phyloP scores from a whole-genome alignment of 208 protist species.

The Leishmania martiniquensis region DNA sequence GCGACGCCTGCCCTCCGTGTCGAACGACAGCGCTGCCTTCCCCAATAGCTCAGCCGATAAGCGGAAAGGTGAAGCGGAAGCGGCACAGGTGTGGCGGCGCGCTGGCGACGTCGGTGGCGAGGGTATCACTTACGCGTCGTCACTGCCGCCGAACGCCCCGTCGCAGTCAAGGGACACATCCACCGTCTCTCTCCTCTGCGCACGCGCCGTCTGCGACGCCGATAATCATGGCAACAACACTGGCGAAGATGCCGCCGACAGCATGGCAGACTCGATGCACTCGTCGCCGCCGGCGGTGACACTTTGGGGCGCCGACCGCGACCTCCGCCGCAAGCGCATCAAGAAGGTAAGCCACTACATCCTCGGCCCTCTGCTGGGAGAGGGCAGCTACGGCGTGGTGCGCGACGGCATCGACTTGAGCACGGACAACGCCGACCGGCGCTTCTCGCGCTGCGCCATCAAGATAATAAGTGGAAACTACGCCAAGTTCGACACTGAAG shows the following conservation, averaged over 20 bases:
- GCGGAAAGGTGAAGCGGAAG: neutral
- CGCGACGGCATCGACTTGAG: slow-evolving; percentile 79
- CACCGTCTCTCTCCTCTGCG: neutral
- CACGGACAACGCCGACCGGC: slow-evolving; percentile 39
- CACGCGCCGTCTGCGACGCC: neutral
- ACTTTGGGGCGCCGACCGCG: slow-evolving; percentile 40
- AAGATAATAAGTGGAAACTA: slow-evolving; percentile 41
- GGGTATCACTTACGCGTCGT: too few species aligned
- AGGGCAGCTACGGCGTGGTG: slow-evolving; percentile 76
- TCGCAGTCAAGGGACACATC: neutral
- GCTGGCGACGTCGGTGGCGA: neutral
- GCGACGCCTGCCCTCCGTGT: neutral
- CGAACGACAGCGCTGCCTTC: slow-evolving; percentile 16
- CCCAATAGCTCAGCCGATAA: slow-evolving; percentile 7
- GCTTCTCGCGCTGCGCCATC: slow-evolving; percentile 52
- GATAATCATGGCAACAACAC: neutral
- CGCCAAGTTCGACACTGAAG: slow-evolving; percentile 2
- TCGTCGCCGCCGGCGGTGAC: slow-evolving; percentile 48
- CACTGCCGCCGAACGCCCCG: neutral
- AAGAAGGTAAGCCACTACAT: slow-evolving; percentile 88
- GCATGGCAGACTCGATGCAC: slow-evolving; percentile 7
- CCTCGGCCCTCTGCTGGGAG: slow-evolving; percentile 76
- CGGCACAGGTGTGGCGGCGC: neutral
- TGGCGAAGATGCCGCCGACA: neutral
- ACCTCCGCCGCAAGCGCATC: slow-evolving; percentile 73